Evolutionary conservation across 2,329 filamentous ascomycete species (phyloP).

Genomic region (Epicoccum sorghinum): DNA sequence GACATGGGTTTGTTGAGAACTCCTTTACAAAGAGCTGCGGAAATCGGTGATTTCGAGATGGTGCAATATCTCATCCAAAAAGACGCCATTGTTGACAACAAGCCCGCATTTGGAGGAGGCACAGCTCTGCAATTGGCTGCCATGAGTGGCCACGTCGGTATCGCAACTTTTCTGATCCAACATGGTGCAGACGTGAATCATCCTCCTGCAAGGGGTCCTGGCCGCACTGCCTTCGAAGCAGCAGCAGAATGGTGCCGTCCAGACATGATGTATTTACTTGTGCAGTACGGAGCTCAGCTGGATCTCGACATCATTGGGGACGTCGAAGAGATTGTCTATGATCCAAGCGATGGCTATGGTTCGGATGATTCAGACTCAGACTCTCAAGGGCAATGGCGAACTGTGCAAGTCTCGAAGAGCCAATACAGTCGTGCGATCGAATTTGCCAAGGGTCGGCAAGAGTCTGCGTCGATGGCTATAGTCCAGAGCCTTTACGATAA

Average conservation of each 20-base stretch:
- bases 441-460: too few species aligned
- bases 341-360: background rate
- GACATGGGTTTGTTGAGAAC: slow-evolving; percentile 8
- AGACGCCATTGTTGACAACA: background rate
- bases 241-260: slow-evolving; percentile 14
- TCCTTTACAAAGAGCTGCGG: slow-evolving; percentile 17
- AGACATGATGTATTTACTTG: slow-evolving; percentile 14
- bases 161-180: slow-evolving; percentile 10
- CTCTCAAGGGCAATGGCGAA: background rate
- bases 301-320: background rate
- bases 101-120: slow-evolving; percentile 2
- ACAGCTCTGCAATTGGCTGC: slow-evolving; percentile 19
- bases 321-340: background rate
- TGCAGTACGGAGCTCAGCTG: slow-evolving; percentile 4
- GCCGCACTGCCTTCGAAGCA: slow-evolving; percentile 18
- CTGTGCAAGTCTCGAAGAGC: background rate
- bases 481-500: too few species aligned
- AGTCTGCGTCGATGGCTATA: too few species aligned
- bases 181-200: slow-evolving; percentile 10
- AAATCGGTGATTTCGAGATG: slow-evolving; percentile 16
- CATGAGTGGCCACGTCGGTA: slow-evolving; percentile 12
- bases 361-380: background rate
- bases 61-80: slow-evolving; percentile 9
- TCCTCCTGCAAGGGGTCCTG: slow-evolving; percentile 11
- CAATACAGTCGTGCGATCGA: too few species aligned